Conservation (phyloP, 495 filamentous ascomycete genomes). For the Penicillium chermesinum region DNA sequence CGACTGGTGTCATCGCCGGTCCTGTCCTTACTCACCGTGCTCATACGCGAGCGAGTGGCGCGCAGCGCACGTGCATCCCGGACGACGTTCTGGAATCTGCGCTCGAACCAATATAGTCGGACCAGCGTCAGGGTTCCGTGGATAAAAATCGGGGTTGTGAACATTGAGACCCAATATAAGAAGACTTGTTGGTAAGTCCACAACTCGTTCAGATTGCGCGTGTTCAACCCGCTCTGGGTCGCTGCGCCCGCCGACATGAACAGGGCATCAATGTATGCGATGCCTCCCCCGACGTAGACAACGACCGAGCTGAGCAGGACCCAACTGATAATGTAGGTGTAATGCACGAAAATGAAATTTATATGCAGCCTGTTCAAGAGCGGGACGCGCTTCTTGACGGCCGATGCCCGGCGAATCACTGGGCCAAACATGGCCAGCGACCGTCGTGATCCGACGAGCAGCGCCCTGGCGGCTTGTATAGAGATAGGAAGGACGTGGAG, state of each 20-base stretch:
- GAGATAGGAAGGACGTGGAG: conserved; percentile 2
- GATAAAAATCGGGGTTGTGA: conserved; percentile 88
- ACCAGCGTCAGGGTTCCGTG: conserved; percentile 83
- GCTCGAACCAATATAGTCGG: conserved; percentile 96
- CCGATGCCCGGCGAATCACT: conserved; percentile 16
- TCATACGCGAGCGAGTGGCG: conserved; percentile 51
- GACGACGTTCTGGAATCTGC: conserved; percentile 78
- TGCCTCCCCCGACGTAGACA: conserved; percentile 54
- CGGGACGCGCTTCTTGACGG: conserved; percentile 27
- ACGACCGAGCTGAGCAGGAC: conserved; percentile 69
- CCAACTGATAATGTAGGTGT: conserved; percentile 71
- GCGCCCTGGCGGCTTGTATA: conserved; percentile 1
- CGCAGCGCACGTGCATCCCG: conserved; percentile 51
- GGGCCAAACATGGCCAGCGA: conserved; percentile 30
- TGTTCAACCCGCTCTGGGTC: conserved; percentile 91
- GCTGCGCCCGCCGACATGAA: conserved; percentile 75
- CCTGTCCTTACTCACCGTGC: conserved; percentile 50
- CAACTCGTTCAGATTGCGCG: conserved; percentile 70
- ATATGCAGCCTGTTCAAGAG: conserved; percentile 51
- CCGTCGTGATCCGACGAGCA: conserved; percentile 11
- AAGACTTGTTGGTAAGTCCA: conserved; percentile 72
- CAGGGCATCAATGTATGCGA: conserved; percentile 84
- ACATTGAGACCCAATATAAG: conserved; percentile 63
- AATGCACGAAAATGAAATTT: conserved; percentile 84
- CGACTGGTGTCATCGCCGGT: conserved; percentile 39